A percentile compares a stretch with the other conserved stretches of the same genome.
These are phyloP conservation scores for Antitrichia curtipendula DNA, from an alignment of 225 moss, liverwort and hornwort species.

Conservation along the genomic window DNA sequence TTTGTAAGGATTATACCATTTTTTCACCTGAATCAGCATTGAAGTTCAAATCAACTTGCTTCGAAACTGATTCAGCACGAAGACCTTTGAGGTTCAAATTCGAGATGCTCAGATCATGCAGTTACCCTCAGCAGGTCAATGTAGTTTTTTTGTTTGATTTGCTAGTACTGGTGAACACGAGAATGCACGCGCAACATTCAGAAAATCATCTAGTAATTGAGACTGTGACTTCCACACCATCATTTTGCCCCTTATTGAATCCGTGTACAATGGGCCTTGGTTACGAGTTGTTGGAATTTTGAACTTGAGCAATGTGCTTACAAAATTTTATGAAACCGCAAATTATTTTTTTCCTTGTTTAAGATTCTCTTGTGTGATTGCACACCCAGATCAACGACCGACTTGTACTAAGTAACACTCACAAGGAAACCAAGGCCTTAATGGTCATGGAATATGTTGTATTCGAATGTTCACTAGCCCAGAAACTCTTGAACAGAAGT, in stretches of 20 bases:
- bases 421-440: constrained; percentile 20
- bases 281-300: not conserved
- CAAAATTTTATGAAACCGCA: not conserved
- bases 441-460: constrained; percentile 16
- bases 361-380: not conserved
- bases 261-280: not conserved
- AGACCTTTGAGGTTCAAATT: not conserved
- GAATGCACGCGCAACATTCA: not conserved
- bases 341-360: not conserved
- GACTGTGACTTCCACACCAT: not conserved
- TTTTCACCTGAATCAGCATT: not conserved
- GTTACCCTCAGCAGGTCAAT: not conserved
- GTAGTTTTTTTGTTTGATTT: not conserved
- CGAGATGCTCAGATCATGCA: not conserved
- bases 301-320: not conserved
- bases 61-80: not conserved
- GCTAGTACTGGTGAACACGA: not conserved
- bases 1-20: not conserved
- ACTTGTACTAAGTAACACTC: not conserved
- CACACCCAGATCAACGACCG: not conserved
- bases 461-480: not conserved
- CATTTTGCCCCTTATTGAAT: not conserved
- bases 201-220: not conserved
- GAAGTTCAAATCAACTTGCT: not conserved
- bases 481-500: constrained; percentile 25